Evolutionary conservation across 1,139 yeast genomes (phyloP).

Genomic region (Barnettozyma hawaiiensis): DNA sequence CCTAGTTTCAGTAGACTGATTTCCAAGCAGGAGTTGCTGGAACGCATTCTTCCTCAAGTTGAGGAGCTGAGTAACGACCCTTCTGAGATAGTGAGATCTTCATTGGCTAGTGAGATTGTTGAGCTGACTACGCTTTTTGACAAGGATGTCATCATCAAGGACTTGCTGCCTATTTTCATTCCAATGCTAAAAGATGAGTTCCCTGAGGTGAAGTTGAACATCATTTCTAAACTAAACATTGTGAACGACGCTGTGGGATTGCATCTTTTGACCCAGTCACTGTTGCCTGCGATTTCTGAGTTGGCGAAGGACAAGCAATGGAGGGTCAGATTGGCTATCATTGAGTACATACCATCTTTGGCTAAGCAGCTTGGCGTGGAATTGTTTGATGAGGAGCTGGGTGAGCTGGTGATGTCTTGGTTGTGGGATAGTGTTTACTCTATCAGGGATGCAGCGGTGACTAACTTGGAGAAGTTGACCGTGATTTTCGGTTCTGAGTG

Average conservation of each 20-base stretch:
- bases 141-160: conserved; percentile 76
- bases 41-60: conserved; percentile 76
- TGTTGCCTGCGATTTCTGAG: conserved; percentile 93
- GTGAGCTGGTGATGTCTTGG: conserved; percentile 92
- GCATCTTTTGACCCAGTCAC: conserved; percentile 74
- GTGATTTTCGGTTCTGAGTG: conserved; percentile 88
- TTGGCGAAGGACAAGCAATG: conserved; percentile 95
- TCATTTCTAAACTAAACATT: conserved; percentile 83
- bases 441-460: conserved; percentile 93
- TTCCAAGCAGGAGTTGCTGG: conserved; percentile 50
- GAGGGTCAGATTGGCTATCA: conserved; percentile 96
- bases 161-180: conserved; percentile 80
- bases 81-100: conserved; percentile 88
- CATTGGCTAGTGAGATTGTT: conserved; percentile 84
- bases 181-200: conserved; percentile 95
- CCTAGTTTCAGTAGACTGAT: conserved; percentile 67
- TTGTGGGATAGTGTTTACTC: conserved; percentile 97
- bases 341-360: conserved; percentile 90
- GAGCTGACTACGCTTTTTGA: conserved; percentile 84
- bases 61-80: conserved; percentile 84
- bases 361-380: conserved; percentile 96
- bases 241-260: conserved; percentile 95
- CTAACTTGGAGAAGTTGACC: conserved; percentile 73
- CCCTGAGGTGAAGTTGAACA: conserved; percentile 93
- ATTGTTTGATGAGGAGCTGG: conserved; percentile 87